These are phyloP conservation scores for Strobilomyces confusus DNA, from an alignment of 768 basidiomycete genomes.

Conservation along the genomic window DNA sequence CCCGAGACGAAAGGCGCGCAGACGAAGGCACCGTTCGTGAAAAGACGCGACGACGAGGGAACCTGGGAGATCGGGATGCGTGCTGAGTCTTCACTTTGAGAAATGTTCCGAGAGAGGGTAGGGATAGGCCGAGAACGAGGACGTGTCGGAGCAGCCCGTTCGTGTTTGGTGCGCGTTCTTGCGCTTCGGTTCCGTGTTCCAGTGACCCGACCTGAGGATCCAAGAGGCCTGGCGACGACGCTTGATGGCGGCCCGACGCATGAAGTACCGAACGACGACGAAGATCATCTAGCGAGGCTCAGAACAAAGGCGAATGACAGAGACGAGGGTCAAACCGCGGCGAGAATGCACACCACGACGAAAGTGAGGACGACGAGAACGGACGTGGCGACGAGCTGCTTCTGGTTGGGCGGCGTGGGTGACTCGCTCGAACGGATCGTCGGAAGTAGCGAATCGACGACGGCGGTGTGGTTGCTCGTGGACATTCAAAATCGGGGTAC, in stretches of 20 bases:
- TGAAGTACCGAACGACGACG: constrained; percentile 12
- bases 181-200: constrained; percentile 19
- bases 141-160: constrained; percentile 13
- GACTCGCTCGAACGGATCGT: neutral
- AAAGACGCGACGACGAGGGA: too few species aligned
- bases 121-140: constrained; percentile 15
- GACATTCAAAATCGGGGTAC: neutral
- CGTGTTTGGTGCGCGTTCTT: constrained; percentile 2
- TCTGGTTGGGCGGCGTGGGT: neutral
- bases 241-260: constrained; percentile 16
- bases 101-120: constrained; percentile 17
- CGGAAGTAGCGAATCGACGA: constrained; percentile 15
- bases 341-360: constrained; percentile 1
- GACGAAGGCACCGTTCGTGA: too few species aligned
- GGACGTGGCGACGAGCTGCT: neutral
- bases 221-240: constrained; percentile 25
- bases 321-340: constrained; percentile 7
- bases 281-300: constrained; percentile 9
- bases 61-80: too few species aligned
- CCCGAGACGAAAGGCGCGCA: too few species aligned
- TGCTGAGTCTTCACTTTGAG: neutral
- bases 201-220: constrained; percentile 20
- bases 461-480: constrained; percentile 6
- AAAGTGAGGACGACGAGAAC: neutral
- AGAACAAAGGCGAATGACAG: neutral